A percentile compares a stretch with the other conserved stretches of the same genome.
Conservation (phyloP, 192 early-diverging fungal genomes). For the Backusella westeae region DNA sequence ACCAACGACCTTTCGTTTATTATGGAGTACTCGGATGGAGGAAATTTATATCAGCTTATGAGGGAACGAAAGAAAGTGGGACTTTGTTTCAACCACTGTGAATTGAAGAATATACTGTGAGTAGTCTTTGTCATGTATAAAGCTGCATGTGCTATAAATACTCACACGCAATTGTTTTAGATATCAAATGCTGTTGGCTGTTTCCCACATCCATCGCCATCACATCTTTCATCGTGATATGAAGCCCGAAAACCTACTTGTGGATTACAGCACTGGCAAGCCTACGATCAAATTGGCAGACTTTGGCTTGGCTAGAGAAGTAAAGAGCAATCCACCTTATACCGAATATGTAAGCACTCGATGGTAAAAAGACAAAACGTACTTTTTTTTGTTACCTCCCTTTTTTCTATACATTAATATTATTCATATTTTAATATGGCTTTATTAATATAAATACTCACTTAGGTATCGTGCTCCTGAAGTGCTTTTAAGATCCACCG, state of each 20-base stretch:
- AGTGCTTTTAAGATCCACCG: constrained; percentile 78
- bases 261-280: constrained; percentile 48
- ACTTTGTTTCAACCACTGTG: constrained; percentile 52
- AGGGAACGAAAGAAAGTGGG: constrained; percentile 64
- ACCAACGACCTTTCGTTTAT: constrained; percentile 86
- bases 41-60: constrained; percentile 90
- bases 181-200: constrained; percentile 82
- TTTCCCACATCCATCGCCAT: constrained; percentile 88
- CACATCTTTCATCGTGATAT: constrained; percentile 87
- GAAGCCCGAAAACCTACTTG: constrained; percentile 67
- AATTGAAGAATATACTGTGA: constrained; percentile 79
- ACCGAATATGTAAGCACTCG: constrained; percentile 97
- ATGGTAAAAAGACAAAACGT: constrained; percentile 53
- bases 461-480: constrained; percentile 82
- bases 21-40: constrained; percentile 91
- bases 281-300: constrained; percentile 60
- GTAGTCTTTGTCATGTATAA: constrained; percentile 8
- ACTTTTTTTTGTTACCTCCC: not conserved
- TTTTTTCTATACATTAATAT: not conserved
- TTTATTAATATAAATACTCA: not conserved
- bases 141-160: not conserved
- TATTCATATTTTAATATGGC: not conserved
- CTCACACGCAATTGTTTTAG: constrained; percentile 35
- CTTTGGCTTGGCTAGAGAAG: constrained; percentile 84
- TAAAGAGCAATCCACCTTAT: constrained; percentile 83